Percentiles rank a stretch among this genome's conserved stretches.
Evolutionary conservation across 2,329 filamentous ascomycete genomes (phyloP).

Genomic region (Trichoderma hamatum): DNA sequence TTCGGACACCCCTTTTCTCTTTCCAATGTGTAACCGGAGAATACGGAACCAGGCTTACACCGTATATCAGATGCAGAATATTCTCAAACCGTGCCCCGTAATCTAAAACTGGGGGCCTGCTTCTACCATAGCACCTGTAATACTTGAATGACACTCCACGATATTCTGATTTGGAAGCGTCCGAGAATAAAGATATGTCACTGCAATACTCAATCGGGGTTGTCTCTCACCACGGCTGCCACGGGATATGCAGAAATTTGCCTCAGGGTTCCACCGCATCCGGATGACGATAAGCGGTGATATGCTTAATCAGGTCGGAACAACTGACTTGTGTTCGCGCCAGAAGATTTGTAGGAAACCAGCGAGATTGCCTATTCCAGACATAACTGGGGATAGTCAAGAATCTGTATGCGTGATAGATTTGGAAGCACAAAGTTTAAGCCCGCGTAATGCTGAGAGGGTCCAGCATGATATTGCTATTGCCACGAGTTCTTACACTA

Average conservation of each 20-base stretch:
- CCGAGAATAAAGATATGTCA: not conserved
- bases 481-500: constrained; percentile 5
- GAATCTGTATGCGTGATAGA: not conserved
- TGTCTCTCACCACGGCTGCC: not conserved
- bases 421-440: not conserved
- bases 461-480: not conserved
- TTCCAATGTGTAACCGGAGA: not conserved
- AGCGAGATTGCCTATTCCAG: not conserved
- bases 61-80: not conserved
- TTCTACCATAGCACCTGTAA: not conserved
- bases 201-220: not conserved
- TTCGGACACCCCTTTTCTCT: not conserved
- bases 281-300: not conserved
- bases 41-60: not conserved
- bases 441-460: constrained; percentile 1
- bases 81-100: not conserved
- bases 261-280: constrained; percentile 5
- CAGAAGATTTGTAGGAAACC: not conserved
- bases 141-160: constrained; percentile 1
- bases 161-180: not conserved
- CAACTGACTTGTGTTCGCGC: not conserved
- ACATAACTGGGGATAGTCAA: not conserved
- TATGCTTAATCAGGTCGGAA: not conserved
- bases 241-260: not conserved
- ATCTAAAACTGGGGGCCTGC: not conserved